Base-by-base conservation (phyloP, 495 filamentous ascomycete species). In the Podospora pseudocomata region DNA sequence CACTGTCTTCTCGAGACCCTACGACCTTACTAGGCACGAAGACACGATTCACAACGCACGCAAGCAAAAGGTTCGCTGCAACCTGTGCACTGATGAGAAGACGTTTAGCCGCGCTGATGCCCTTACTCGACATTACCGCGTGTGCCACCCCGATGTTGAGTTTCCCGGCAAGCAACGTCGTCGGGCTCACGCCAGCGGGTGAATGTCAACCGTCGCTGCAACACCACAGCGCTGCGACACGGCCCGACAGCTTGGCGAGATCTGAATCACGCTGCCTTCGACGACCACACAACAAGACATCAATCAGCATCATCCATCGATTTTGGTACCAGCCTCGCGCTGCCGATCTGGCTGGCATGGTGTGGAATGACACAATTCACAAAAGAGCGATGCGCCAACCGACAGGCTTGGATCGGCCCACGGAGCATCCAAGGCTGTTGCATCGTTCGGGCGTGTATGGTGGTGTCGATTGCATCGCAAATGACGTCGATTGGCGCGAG, bases 11-110 rank as follows among this genome's bases (percentile, higher is more conserved):
- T 97, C 94, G 2, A 86, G 95, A n/a, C 94, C 94, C 39, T 99
- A 99, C 86, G 95, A 99, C 80, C 86, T 99, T 39, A 99, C 95
- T 11, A 86, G 95, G 11, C 95, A 99, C 77, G 95, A 99, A 78
- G 94, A 97, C 72, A 98, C 95, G 13, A 97, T 98, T 72, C 95
- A 99, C 83, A 97, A 97, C 72, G 90, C 89, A 4, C 86, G 89
- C 72, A 97, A 97, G 86, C 88, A 92, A 74, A 98, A 99, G 80
- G 93, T 97, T n/a, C 89, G 92, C 26, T 99, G 94, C 78, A 88
- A 93, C 65, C 80, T 96, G 60, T 98, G 94, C 80, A 93, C 92
- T n/a, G 95, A 98, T 70, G 94, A 97, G 74, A 97, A 98, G 84
- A 94, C 92, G 0, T 97, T 98, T 75, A 94, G 91, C 67, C 87